Base-by-base conservation (phyloP, 2,329 filamentous ascomycete genomes). In the Fusarium pseudonygamai region DNA sequence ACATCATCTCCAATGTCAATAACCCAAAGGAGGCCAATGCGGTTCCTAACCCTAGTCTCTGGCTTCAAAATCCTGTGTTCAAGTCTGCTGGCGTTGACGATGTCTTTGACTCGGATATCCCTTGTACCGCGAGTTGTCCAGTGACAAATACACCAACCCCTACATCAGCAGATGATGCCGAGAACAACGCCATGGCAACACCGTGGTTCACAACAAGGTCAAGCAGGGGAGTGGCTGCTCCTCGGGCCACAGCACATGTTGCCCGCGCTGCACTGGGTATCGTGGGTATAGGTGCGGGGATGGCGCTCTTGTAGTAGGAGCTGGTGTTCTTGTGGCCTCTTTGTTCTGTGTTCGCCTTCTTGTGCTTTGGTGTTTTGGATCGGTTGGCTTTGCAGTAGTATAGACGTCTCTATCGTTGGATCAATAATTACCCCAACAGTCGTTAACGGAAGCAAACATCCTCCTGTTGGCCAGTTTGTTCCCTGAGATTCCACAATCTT, bases 1-100 rank as follows among this genome's bases (percentile, higher is more conserved):
- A 91, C 78, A 82, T 90, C 49, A 83, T 90, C 63, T 88, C 91
- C 77, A 84, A 83, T 64, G 85, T 87, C 13, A 80, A 88, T 36
- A 87, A 85, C 75, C 86, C 85, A 3, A 78, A 84, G 42, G 81
- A 78, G 8, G 65, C 80, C 20, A 73, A 72, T 6, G 80, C 77
- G 7, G 68, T 72, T 24, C 85, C 85, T 2, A 80, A 87, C 52
- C 81, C 83, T 12, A 78, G 77, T 7, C 70, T 79, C 4, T 76
- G 75, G 30, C 84, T 85, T 3, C 86, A 88, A 42, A 77, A 83
- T 1, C 84, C 87, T 9, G 90, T 86, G 3, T 93, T 88, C 81
- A 81, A 82, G 30, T 85, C 85, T 63, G 90, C 88, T 9, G 84
- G 83, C 11, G 81, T 79, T 8, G 81, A 84, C 16, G 42, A 76